A percentile compares a stretch with the other conserved stretches of the same genome.
phyloP scores from a whole-genome alignment of 1,284 basidiomycete genomes.

The Cryptococcus sp. region DNA sequence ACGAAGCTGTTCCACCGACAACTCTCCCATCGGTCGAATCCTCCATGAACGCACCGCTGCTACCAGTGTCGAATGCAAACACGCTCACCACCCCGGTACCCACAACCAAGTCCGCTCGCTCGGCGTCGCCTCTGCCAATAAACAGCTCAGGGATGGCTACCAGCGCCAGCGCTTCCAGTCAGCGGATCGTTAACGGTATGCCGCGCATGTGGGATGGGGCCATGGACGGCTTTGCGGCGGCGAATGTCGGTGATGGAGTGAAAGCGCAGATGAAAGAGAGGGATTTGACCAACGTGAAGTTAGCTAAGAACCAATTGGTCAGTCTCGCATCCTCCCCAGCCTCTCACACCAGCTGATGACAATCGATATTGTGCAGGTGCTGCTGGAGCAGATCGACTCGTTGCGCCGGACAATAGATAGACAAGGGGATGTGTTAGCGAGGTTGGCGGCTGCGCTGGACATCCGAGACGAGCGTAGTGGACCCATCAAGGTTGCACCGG shows the following conservation, averaged over 20 bases:
- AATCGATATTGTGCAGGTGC: conserved; percentile 28
- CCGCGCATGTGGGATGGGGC: conserved; percentile 38
- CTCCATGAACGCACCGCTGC: conserved; percentile 11
- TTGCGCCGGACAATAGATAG: conserved; percentile 44
- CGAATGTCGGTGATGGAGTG: background rate
- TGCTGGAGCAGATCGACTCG: conserved; percentile 49
- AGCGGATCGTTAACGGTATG: conserved; percentile 1
- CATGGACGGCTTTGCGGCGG: conserved; percentile 8
- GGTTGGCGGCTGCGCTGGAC: conserved; percentile 26
- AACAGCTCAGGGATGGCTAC: conserved; percentile 8
- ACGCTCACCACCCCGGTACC: conserved; percentile 1
- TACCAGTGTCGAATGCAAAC: conserved; percentile 8
- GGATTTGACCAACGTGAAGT: conserved; percentile 51
- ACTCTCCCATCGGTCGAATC: conserved; percentile 5
- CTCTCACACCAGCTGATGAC: background rate
- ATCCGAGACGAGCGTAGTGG: background rate
- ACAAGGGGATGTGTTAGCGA: conserved; percentile 43
- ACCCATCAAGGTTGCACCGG: background rate
- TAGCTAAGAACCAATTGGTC: conserved; percentile 53
- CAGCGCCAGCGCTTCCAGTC: conserved; percentile 10
- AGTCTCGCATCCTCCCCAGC: conserved; percentile 7
- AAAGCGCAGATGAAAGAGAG: conserved; percentile 16
- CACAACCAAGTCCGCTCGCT: background rate
- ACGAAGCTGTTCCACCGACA: conserved; percentile 3
- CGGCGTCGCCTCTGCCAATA: conserved; percentile 6